Conservation (phyloP, 2,329 filamentous ascomycete species). For the Fusarium oxysporum region DNA sequence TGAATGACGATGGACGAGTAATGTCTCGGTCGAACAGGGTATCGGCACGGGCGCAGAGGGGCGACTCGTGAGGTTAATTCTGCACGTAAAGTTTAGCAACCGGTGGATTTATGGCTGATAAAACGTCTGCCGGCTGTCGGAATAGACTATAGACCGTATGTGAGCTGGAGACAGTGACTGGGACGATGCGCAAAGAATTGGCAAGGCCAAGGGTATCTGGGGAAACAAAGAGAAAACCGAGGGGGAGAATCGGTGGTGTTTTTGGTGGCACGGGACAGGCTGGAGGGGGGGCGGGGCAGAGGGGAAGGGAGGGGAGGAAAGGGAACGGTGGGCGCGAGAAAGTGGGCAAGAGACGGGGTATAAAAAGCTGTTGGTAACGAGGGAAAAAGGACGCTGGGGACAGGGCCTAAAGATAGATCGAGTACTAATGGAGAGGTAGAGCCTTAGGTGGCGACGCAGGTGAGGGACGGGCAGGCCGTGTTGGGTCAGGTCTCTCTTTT, state of each 20-base stretch:
- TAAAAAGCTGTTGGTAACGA: conserved; percentile 46
- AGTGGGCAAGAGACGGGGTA: conserved; percentile 47
- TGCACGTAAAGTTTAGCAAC: conserved; percentile 28
- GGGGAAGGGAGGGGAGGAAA: conserved; percentile 24
- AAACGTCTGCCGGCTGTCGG: conserved; percentile 26
- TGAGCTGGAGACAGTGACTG: conserved; percentile 40
- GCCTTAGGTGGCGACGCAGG: conserved; percentile 42
- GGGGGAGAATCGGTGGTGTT: conserved; percentile 46
- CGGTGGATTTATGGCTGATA: conserved; percentile 13
- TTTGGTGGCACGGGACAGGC: conserved; percentile 48
- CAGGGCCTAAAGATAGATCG: conserved; percentile 42
- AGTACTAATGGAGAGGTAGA: conserved; percentile 40
- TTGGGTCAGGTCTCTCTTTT: conserved; percentile 30
- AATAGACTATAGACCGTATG: conserved; percentile 39
- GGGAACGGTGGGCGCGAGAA: conserved; percentile 43
- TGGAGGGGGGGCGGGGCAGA: conserved; percentile 41
- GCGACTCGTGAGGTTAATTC: conserved; percentile 40
- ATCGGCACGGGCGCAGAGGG: conserved; percentile 40
- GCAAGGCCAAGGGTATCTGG: conserved; percentile 48
- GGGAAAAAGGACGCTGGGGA: conserved; percentile 37
- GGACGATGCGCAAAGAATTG: conserved; percentile 41
- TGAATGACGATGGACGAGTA: conserved; percentile 36
- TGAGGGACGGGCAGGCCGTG: conserved; percentile 36
- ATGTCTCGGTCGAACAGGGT: conserved; percentile 43
- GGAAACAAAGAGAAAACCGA: conserved; percentile 49